Evolutionary conservation across 345 rosid genomes (phyloP), one percentile per base, ranked within the genome.

Genomic region (Eucalyptus caleyi): DNA sequence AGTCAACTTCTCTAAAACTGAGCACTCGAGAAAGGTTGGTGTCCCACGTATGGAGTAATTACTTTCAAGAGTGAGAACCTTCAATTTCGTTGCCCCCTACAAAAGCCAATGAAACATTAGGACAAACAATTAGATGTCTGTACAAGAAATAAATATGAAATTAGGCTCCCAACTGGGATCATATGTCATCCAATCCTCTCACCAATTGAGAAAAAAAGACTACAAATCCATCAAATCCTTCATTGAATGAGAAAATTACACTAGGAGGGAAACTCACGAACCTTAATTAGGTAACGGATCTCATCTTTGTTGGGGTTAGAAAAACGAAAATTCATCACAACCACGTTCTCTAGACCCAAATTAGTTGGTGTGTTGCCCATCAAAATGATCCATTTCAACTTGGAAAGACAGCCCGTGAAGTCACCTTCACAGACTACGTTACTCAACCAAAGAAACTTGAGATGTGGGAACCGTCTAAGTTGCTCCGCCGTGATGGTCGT

Each of bases 41-140:
- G 12, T 56, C 62, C 30, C 30, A 23, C 4, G 1, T 4, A 56
- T 4, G 5, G 1, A 56, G 0, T 0, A 0, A 56, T 56, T 56
- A 56, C 3, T 1, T 1, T 1, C 1, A 56, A 56, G 11, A 56
- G 62, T 56, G 30, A 56, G 30, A 56, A 56, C 30, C 62, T 56
- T 9, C 12, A 56, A 56, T 56, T 9, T 56, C 30, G 0, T 23
- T 56, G 27, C 12, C 0, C 12, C 27, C 62, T 56, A 23, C 30
- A 56, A 56, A 56, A 24, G 62, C 3, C 62, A 56, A 56, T 7
- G 60, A 23, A 56, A 54, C 27, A 7, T 23, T 3, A 54, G 0
- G 60, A 54, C 2, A 54, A 3, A 49, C 50, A 49, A 49, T 49
- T 49, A 49, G 50, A 49, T 49, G 50, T 49, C 0, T 13, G 2